A percentile compares a stretch with the other conserved stretches of the same genome.
Conservation (phyloP, 345 rosid genomes). For the Linum trigynum region DNA sequence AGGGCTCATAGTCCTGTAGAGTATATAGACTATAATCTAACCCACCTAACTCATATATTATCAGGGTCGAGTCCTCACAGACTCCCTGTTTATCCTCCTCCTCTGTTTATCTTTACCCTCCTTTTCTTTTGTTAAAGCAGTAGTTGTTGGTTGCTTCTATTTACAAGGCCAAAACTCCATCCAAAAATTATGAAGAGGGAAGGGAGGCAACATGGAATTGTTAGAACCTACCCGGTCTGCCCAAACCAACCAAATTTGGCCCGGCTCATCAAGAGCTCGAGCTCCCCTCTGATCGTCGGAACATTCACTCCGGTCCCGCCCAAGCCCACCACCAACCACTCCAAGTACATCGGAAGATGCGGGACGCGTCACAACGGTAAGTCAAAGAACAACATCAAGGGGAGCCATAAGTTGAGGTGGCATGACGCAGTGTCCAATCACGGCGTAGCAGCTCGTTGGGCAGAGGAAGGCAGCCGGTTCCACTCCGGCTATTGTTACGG, state of each 20-base stretch:
- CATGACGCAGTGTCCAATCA: constrained; percentile 26
- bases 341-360: constrained; percentile 62
- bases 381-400: constrained; percentile 51
- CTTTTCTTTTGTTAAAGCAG: neutral
- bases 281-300: constrained; percentile 34
- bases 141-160: too few relatives aligned
- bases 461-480: constrained; percentile 18
- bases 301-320: constrained; percentile 29
- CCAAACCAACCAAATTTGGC: constrained; percentile 38
- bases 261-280: constrained; percentile 22
- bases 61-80: neutral
- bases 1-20: constrained; percentile 11
- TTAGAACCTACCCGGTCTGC: constrained; percentile 37
- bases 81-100: constrained; percentile 25
- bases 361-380: constrained; percentile 35
- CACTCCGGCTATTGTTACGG: constrained; percentile 16
- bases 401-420: constrained; percentile 42
- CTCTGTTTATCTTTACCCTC: neutral
- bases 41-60: neutral
- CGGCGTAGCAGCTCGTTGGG: constrained; percentile 33
- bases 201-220: constrained; percentile 60
- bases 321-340: constrained; percentile 48
- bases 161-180: constrained; percentile 6
- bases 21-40: constrained; percentile 15
- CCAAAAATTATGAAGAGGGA: constrained; percentile 44